Conservation (phyloP, 164 flowering plant genomes). For the Piper longum region DNA sequence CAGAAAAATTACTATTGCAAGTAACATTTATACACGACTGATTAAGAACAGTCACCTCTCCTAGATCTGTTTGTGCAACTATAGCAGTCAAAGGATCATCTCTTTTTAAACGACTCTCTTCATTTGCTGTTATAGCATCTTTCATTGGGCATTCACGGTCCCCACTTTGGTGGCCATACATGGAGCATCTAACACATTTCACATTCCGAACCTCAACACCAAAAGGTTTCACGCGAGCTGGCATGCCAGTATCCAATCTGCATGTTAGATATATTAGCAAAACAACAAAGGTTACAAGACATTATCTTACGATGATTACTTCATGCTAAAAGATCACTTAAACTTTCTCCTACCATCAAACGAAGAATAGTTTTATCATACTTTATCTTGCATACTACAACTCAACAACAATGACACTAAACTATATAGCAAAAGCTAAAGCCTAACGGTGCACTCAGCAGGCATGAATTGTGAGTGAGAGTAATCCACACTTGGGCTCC, state of each 20-base stretch:
- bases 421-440: too few species aligned
- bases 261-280: slow-evolving; percentile 1
- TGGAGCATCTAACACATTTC: slow-evolving; percentile 88
- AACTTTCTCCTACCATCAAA: too few species aligned
- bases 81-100: slow-evolving; percentile 96
- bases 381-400: too few species aligned
- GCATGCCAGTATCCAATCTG: slow-evolving; percentile 83
- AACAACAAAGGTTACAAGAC: too few species aligned
- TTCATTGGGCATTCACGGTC: slow-evolving; percentile 94
- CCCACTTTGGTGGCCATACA: slow-evolving; percentile 96
- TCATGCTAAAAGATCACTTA: too few species aligned
- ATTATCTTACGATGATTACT: too few species aligned
- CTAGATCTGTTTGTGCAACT: slow-evolving; percentile 51
- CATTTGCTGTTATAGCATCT: slow-evolving; percentile 89
- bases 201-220: slow-evolving; percentile 91
- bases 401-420: too few species aligned
- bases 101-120: slow-evolving; percentile 80
- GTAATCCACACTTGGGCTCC: too few species aligned
- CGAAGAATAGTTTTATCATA: too few species aligned
- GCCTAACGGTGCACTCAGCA: too few species aligned
- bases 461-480: too few species aligned
- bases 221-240: slow-evolving; percentile 77
- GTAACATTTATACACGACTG: neutral
- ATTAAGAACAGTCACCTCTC: slow-evolving; percentile 34
- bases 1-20: neutral